phyloP scores from a whole-genome alignment of 352 stramenopile species.

The Thraustochytrium sp. region DNA sequence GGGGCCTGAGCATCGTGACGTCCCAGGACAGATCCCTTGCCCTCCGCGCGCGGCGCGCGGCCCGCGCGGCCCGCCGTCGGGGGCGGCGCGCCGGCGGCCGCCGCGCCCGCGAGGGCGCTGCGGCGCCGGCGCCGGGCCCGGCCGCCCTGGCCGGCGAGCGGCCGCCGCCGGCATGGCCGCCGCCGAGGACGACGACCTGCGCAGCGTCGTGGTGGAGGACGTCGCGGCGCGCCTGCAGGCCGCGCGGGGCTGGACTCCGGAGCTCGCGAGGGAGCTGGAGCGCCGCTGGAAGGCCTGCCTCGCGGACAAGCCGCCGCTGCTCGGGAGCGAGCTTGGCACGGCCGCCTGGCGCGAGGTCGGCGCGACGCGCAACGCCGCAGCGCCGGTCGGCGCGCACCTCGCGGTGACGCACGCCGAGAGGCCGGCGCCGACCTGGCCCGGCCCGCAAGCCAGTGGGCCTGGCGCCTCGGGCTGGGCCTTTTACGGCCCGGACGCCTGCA shows the following conservation, averaged over 20 bases:
- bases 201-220: neutral
- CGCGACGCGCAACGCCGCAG: neutral
- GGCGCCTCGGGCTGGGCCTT: neutral
- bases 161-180: too few species aligned
- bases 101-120: too few species aligned
- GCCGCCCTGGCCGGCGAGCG: too few species aligned
- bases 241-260: neutral
- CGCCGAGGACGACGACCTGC: too few species aligned
- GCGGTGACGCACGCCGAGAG: neutral
- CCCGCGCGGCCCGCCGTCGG: too few species aligned
- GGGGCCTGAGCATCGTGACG: too few species aligned
- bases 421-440: neutral
- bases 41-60: too few species aligned
- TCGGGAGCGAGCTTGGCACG: too few species aligned
- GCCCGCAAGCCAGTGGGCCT: neutral
- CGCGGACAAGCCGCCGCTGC: neutral
- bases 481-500: neutral
- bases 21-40: too few species aligned
- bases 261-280: neutral
- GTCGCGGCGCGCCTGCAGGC: neutral
- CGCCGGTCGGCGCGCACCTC: neutral
- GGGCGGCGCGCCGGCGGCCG: too few species aligned
- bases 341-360: neutral
- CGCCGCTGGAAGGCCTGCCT: neutral
- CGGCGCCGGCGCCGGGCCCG: too few species aligned